phyloP scores from a whole-genome alignment of 176 grass and related monocot genomes.

The Microstegium vimineum region DNA sequence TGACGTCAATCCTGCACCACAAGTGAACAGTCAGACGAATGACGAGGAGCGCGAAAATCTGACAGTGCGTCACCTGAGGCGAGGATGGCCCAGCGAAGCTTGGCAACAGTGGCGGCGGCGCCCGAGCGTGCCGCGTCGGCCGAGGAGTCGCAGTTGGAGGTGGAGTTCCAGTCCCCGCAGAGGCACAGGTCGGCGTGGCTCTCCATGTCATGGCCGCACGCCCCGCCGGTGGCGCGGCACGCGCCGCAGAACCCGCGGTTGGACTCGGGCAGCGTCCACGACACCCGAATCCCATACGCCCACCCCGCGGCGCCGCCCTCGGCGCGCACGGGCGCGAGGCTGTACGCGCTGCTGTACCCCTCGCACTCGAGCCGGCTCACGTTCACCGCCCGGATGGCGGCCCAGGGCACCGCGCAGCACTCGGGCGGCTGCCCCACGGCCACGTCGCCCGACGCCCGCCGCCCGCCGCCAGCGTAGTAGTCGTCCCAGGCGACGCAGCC shows the following conservation, averaged over 20 bases:
- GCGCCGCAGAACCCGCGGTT: conserved; percentile 84
- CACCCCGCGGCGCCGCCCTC: conserved; percentile 50
- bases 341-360: conserved; percentile 98
- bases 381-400: conserved; percentile 68
- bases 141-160: conserved; percentile 84
- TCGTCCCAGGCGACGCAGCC: conserved; percentile 79
- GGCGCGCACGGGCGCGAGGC: conserved; percentile 60
- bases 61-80: conserved; percentile 13
- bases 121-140: not conserved
- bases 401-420: conserved; percentile 76
- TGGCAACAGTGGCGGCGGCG: not conserved
- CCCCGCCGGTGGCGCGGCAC: conserved; percentile 82
- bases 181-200: conserved; percentile 79
- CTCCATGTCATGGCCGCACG: conserved; percentile 63
- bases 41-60: not conserved
- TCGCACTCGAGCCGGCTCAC: conserved; percentile 74
- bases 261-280: conserved; percentile 60
- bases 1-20: not conserved
- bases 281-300: conserved; percentile 70
- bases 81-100: conserved; percentile 10
- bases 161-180: conserved; percentile 76
- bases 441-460: not conserved
- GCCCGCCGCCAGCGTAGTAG: not conserved
- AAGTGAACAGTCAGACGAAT: not conserved
- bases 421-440: conserved; percentile 45